Evolutionary conservation across 805 yeast genomes (phyloP), one percentile per base, ranked within the genome.

Genomic region (Starmera pachycereana): DNA sequence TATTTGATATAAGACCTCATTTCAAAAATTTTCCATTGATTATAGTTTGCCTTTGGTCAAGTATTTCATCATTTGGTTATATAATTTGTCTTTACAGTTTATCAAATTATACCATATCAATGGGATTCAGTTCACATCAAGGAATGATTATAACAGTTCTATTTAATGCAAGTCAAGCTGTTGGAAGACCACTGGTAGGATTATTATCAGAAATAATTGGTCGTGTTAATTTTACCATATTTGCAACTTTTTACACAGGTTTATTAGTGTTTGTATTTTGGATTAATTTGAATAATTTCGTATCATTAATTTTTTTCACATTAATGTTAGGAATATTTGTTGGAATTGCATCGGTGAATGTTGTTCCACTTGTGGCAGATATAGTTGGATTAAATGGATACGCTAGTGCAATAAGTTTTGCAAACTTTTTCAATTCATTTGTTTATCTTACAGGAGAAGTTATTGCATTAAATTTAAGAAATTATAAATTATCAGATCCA

Each of bases 171-270:
- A 62, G 67, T 0, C 78, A 74, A 49, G 57, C 63, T 6, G 44
- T 72, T 12, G 78, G 78, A 6, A 60, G 80, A 49, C 75, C 77
- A 2, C 8, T 52, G 11, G 62, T 72, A 50, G 80, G 78, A 1
- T 44, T 60, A 3, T 29, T 59, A 1, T 69, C 72, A 40, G 77
- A 72, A 41, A 57, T 53, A 33, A 51, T 55, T 37, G 80, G 80
- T 1, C 58, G 74, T 43, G 56, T 69, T 4, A 74, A 74, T 45
- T 56, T 65, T 13, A 63, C 77, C 5, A 57, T 67, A 10, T 28
- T 58, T 5, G 47, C 61, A 7, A 63, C 72, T 1, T 14, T 49
- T 2, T 42, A 69, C 4, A 44, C 68, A 25, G 56, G 63, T 2
- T 46, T 73, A 0, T 44, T 71, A n/a, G 47, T 62, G 29, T 65